phyloP scores from a whole-genome alignment of 2,329 filamentous ascomycete species.

The Trichoderma koningiopsis region DNA sequence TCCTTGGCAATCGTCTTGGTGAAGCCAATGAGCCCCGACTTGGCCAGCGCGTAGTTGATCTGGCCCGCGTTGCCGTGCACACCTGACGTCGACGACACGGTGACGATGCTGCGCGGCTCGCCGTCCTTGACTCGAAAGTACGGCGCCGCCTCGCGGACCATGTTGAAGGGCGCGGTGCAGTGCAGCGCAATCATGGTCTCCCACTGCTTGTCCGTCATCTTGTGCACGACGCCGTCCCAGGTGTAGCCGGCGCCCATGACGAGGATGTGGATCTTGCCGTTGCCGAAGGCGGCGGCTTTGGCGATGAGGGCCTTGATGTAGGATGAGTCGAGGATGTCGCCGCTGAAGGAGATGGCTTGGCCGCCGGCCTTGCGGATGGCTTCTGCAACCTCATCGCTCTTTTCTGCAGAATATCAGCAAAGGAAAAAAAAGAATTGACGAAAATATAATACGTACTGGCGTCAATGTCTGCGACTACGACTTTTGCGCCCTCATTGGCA shows the following conservation, averaged over 20 bases:
- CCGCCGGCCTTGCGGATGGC: slow-evolving; percentile 68
- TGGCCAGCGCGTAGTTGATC: slow-evolving; percentile 83
- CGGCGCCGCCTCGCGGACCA: slow-evolving; percentile 76
- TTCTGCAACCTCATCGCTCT: slow-evolving; percentile 68
- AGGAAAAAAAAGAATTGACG: too few species aligned
- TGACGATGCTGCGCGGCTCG: slow-evolving; percentile 76
- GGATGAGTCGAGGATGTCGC: slow-evolving; percentile 71
- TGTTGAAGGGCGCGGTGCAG: slow-evolving; percentile 82
- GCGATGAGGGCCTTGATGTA: slow-evolving; percentile 75
- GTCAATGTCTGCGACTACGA: slow-evolving; percentile 84
- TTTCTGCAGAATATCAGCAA: slow-evolving; percentile 50
- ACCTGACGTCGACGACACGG: slow-evolving; percentile 80
- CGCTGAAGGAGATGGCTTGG: slow-evolving; percentile 70
- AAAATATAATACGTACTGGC: slow-evolving; percentile 49
- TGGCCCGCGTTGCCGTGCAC: slow-evolving; percentile 89
- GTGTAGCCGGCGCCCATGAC: slow-evolving; percentile 93
- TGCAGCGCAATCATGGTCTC: slow-evolving; percentile 84
- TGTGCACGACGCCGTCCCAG: slow-evolving; percentile 91
- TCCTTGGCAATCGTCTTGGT: slow-evolving; percentile 91
- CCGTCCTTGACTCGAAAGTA: slow-evolving; percentile 88
- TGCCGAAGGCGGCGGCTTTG: slow-evolving; percentile 76
- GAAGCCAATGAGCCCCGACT: slow-evolving; percentile 79
- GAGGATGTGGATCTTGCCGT: slow-evolving; percentile 86
- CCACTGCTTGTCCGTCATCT: slow-evolving; percentile 91
- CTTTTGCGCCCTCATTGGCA: slow-evolving; percentile 84